These are phyloP conservation scores for Citrus trifoliata DNA, from an alignment of 345 rosid species.

Conservation along the genomic window DNA sequence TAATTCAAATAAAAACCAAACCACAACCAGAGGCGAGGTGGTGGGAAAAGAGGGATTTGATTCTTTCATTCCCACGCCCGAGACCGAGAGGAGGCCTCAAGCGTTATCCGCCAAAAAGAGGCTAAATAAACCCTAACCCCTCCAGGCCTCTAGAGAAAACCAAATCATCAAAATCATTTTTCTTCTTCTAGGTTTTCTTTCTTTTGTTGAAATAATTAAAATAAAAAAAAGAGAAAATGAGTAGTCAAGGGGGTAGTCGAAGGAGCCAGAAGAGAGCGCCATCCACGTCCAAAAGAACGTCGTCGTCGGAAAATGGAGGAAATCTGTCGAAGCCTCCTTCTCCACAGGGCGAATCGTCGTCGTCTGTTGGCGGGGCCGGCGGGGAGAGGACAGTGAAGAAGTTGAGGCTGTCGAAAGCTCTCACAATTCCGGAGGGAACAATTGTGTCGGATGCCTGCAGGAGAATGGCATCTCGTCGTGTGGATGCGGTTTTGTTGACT, in stretches of 20 bases:
- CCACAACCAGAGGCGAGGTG: too few relatives aligned
- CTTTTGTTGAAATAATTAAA: not conserved
- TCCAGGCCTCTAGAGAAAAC: too few relatives aligned
- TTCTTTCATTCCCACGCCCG: too few relatives aligned
- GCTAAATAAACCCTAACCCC: too few relatives aligned
- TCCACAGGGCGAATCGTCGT: constrained; percentile 50
- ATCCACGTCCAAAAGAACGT: constrained; percentile 44
- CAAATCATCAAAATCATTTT: too few relatives aligned
- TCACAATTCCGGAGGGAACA: constrained; percentile 92
- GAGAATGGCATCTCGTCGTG: constrained; percentile 93
- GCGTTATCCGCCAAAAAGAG: too few relatives aligned
- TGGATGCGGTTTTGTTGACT: constrained; percentile 83
- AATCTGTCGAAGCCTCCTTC: constrained; percentile 64
- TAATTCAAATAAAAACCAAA: too few relatives aligned
- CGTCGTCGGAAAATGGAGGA: constrained; percentile 49
- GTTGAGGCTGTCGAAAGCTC: constrained; percentile 85
- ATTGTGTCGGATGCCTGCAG: constrained; percentile 86
- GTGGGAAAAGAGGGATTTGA: too few relatives aligned
- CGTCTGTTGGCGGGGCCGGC: constrained; percentile 31
- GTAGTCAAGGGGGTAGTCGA: constrained; percentile 48
- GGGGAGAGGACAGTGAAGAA: constrained; percentile 94
- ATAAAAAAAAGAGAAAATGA: constrained; percentile 31
- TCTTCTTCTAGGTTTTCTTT: not conserved
- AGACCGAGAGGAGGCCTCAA: too few relatives aligned
- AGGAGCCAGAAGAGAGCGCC: constrained; percentile 46